These are phyloP conservation scores for Beauveria brongniartii DNA, from an alignment of 2,329 filamentous ascomycete species.

Conservation along the genomic window DNA sequence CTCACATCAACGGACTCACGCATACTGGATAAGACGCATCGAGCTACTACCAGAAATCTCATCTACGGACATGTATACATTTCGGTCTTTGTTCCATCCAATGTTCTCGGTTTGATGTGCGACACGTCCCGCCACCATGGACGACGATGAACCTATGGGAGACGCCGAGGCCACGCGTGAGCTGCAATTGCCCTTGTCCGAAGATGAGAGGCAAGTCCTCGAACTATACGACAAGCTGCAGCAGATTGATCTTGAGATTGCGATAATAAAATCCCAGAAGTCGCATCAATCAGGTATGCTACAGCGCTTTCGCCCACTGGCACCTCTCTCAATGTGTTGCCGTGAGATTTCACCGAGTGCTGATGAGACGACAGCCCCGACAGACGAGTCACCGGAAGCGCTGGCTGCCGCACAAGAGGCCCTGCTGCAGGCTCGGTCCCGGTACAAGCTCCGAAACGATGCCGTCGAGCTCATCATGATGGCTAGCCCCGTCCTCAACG, in stretches of 20 bases:
- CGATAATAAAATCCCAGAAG: conserved; percentile 50
- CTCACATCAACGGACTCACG: neutral
- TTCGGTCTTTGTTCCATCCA: neutral
- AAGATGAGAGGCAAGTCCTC: conserved; percentile 57
- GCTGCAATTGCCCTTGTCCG: conserved; percentile 46
- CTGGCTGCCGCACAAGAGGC: conserved; percentile 53
- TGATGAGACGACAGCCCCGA: conserved; percentile 12
- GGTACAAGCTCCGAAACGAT: conserved; percentile 60
- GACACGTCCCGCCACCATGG: neutral
- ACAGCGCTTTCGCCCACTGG: neutral
- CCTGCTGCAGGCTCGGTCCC: conserved; percentile 61
- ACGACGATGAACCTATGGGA: conserved; percentile 22
- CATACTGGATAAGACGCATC: neutral
- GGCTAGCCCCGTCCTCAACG: conserved; percentile 68
- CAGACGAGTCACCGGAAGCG: conserved; percentile 39
- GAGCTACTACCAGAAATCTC: neutral
- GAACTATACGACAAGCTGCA: conserved; percentile 64
- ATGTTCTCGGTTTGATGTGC: neutral
- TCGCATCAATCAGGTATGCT: conserved; percentile 26
- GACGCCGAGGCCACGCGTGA: conserved; percentile 26
- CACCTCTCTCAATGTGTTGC: too few species aligned
- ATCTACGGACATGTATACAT: neutral
- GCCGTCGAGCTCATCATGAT: conserved; percentile 61
- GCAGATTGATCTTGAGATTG: conserved; percentile 64
- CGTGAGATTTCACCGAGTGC: neutral